Evolutionary conservation across 2,329 filamentous ascomycete species (phyloP), one percentile per base, ranked within the genome.

Genomic region (Xylaria sp.): DNA sequence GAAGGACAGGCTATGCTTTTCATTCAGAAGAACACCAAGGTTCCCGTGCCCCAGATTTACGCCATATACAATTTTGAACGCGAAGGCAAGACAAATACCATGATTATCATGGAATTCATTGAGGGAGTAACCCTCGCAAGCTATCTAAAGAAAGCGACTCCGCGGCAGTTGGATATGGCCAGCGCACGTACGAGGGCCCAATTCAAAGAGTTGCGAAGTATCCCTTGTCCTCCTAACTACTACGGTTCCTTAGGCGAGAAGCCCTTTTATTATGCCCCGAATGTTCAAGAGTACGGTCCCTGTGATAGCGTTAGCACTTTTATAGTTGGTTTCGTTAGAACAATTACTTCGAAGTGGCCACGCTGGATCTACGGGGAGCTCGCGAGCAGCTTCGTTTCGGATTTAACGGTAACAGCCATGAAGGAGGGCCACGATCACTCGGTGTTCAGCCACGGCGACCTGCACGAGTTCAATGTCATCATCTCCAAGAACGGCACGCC

Each of bases 1-100:
- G 69, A 70, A 50, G 69, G 29, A 37, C 64, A 68, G 40, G 70
- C 53, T 13, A 69, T 71, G 64, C 21, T 71, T 27, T 68, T 68
- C 27, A 59, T 71, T 6, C 48, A 47, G 5, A 3, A 60, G 10
- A 9, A 66, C 8, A 68, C 63, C 1, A 50, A 27, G 2, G 54
- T 70, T 6, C 65, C 55, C 3, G 37, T 71, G 1, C 62, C 69
- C 13, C 6, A 51, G 13, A 40, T 71, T 13, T 71, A 71, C 9
- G 67, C 67, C 6, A 59, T 68, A 1, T 70, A 70, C n/a, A 53
- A 21, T 0, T 65, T 51, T 10, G 5, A 35, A 10, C 32, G 16
- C 40, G 40, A 44, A 44, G 48, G 13, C 1, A n/a, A 37, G 1
- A 23, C 8, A 2, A 13, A 44, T 0, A 70, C 59, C 2, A 61